phyloP scores from a whole-genome alignment of 768 basidiomycete species.

The Boletellus ananiceps region DNA sequence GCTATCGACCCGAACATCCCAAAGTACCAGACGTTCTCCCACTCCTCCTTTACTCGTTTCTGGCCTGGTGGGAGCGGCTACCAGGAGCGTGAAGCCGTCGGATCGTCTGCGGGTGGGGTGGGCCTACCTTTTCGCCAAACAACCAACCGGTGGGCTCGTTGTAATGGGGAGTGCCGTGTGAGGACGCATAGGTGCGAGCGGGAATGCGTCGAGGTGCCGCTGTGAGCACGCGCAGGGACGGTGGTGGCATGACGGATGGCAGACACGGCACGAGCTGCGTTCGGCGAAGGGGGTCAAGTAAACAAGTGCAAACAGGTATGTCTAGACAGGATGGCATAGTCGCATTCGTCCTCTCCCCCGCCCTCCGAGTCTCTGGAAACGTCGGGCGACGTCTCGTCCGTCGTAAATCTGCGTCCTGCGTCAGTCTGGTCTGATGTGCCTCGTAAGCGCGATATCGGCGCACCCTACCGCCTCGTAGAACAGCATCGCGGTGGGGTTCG shows the following conservation, averaged over 20 bases:
- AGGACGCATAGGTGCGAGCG: conserved; percentile 49
- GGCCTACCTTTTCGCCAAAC: conserved; percentile 80
- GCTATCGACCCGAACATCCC: conserved; percentile 90
- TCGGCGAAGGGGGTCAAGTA: conserved; percentile 1
- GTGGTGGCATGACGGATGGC: conserved; percentile 24
- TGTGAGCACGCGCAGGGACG: conserved; percentile 40
- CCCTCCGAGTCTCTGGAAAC: conserved; percentile 17
- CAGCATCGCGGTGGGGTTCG: conserved; percentile 38
- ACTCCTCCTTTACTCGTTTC: conserved; percentile 83
- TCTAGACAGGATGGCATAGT: conserved; percentile 39
- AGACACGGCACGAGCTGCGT: too few relatives aligned
- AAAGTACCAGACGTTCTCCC: conserved; percentile 87
- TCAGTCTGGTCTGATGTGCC: conserved; percentile 4
- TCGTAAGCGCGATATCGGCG: conserved; percentile 9
- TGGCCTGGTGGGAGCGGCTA: conserved; percentile 77
- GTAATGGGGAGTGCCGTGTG: conserved; percentile 76
- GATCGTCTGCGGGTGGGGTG: not conserved
- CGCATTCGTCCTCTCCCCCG: conserved; percentile 28
- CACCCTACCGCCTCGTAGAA: conserved; percentile 61
- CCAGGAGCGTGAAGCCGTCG: not conserved
- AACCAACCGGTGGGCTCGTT: conserved; percentile 87
- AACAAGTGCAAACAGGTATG: conserved; percentile 27
- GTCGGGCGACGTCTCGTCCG: conserved; percentile 52
- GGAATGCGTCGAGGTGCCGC: conserved; percentile 20
- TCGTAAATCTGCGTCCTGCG: conserved; percentile 41